Base-by-base conservation (phyloP, 495 filamentous ascomycete genomes). In the Aspergillus biplanus region DNA sequence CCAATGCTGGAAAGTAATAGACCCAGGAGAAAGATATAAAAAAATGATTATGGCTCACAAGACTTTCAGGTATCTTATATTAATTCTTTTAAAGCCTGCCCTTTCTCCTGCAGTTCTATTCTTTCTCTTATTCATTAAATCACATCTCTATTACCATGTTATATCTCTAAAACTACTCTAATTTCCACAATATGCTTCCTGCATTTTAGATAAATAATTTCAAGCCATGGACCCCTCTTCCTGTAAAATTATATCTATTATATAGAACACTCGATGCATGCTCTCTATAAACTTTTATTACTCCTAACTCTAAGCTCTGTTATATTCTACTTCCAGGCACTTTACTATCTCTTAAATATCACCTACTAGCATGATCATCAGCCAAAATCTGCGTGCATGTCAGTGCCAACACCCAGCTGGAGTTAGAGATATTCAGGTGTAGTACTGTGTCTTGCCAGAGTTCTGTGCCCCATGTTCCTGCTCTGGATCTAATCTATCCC, bases 361-460 rank as follows among this genome's bases (percentile, higher is more conserved):
- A 64, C 33, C 63, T 69, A 33, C 67, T 63, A 32, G 67, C 67
- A 15, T 61, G 61, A 61, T 64, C 64, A 42, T 64, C 53, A 16
- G 64, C 61, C 48, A 47, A 69, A 61, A 61, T 69, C 62, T 69
- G 64, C 34, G 47, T 69, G 37, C 57, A 35, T 64, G 52, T 52
- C 7, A 65, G 39, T 64, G 58, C 65, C 3, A 50, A 49, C 37
- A 64, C 9, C 32, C 32, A 49, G 56, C 56, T n/a, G 27, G 35
- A 39, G 35, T 39, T 39, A 39, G 35, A 39, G 33, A 39, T 13
- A 13, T 18, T 34, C 35, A 35, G 18, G n/a, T 32, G 56, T 34
- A 39, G 56, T 48, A 46, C 48, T 9, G 16, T 39, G 49, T 58
- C 61, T 64, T 35, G 35, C 37, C 18, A 52, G 2, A 27, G 50